Base-by-base conservation (phyloP, 2,329 filamentous ascomycete genomes). In the Epichloe elymi region DNA sequence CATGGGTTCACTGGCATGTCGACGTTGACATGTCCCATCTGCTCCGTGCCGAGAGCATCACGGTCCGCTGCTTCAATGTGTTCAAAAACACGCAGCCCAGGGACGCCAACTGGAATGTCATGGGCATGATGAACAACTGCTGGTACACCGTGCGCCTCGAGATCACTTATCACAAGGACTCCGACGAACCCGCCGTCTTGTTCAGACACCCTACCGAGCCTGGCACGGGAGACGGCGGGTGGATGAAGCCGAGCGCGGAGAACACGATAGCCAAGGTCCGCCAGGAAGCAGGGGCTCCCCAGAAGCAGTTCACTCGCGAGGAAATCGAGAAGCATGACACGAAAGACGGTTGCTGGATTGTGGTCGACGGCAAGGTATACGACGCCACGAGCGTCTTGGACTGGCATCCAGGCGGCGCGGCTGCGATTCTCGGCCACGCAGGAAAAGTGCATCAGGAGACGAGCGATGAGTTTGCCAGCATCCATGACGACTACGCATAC, bases 71-170 rank as follows among this genome's bases (percentile, higher is more conserved):
- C 53, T 74, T 70, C 58, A 70, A 76, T 50, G 71, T 71, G 0
- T 70, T 70, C 60, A 76, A 74, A 54, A 74, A 74, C 53, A 74
- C 71, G 1, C 74, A 78, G 54, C 74, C 74, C 1, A 57, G 67
- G 52, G 60, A 66, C 19, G 65, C 66, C 4, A 62, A 59, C 4
- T 77, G 74, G 74, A 76, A 75, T 52, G 63, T 73, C 1, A 67
- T 72, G 68, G 73, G 62, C 7, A 75, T 76, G 72, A 76, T 78
- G 74, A 78, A 77, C 59, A 77, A 76, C 43, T 70, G 68, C 53
- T 74, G 70, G 69, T 76, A 76, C 54, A 53, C 60, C 1, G 68
- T 77, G 14, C 68, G 67, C 44, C 59, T 67, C 0, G 66, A 71
- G 37, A 65, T 71, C 4, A 51, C 61, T 0, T 59, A 65, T n/a